phyloP scores from a whole-genome alignment of 805 yeast genomes.

The Saccharomycopsis babjevae region DNA sequence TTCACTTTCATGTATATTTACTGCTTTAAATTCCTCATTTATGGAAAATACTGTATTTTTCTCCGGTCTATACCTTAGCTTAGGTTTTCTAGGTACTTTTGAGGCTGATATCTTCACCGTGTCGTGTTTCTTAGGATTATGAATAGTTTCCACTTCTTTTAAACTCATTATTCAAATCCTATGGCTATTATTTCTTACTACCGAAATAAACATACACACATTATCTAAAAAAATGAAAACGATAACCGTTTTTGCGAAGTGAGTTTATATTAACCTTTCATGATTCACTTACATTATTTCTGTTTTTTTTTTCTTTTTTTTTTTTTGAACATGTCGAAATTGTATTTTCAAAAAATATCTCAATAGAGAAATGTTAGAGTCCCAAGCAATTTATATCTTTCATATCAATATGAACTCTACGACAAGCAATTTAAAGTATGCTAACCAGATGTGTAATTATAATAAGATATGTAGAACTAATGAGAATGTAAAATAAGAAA shows the following conservation, averaged over 20 bases:
- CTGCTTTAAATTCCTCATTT: slow-evolving; percentile 16
- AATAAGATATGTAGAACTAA: neutral
- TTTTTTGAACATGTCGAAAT: neutral
- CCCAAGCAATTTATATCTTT: too few species aligned
- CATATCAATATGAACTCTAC: too few species aligned
- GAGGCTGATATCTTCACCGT: too few species aligned
- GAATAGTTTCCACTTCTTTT: neutral
- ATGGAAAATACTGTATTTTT: slow-evolving; percentile 36
- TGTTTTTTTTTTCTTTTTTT: neutral
- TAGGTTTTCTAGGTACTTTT: slow-evolving; percentile 31
- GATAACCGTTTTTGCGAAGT: too few species aligned
- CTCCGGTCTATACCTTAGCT: slow-evolving; percentile 35
- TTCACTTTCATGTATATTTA: slow-evolving; percentile 26
- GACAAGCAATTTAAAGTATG: neutral
- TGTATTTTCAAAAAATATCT: neutral
- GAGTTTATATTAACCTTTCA: neutral
- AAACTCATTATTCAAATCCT: neutral
- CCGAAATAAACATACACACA: too few species aligned
- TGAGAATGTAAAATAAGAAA: neutral
- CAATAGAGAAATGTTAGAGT: too few species aligned
- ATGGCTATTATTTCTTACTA: neutral
- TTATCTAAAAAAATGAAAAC: too few species aligned
- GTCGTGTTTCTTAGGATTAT: neutral
- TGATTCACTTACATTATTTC: neutral
- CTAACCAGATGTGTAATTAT: neutral